Conservation (phyloP, 495 filamentous ascomycete genomes). For the Penicillium subrubescens region DNA sequence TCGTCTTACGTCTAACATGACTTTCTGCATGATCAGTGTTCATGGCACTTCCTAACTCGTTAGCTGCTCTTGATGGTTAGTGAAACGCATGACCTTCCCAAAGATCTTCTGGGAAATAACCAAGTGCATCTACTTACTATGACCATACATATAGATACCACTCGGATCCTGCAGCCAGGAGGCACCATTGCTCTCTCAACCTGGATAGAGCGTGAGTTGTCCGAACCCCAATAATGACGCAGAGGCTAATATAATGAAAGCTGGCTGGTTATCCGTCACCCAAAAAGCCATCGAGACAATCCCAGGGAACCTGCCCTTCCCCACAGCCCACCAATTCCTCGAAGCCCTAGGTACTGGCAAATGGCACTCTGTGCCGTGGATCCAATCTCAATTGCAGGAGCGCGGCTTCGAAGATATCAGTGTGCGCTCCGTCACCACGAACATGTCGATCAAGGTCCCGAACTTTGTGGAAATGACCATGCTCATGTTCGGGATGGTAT, state of each 20-base stretch:
- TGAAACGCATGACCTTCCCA: background rate
- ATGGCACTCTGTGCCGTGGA: slow-evolving; percentile 36
- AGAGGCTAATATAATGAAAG: slow-evolving; percentile 21
- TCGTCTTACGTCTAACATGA: background rate
- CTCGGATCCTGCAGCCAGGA: slow-evolving; percentile 39
- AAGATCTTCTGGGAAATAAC: background rate
- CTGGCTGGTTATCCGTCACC: slow-evolving; percentile 33
- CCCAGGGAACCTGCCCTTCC: slow-evolving; percentile 32
- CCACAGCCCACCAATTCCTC: slow-evolving; percentile 31
- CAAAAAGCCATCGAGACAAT: slow-evolving; percentile 31
- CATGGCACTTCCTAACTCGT: slow-evolving; percentile 27
- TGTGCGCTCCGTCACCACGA: slow-evolving; percentile 24
- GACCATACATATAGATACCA: slow-evolving; percentile 27
- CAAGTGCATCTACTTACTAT: background rate
- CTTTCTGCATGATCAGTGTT: slow-evolving; percentile 20
- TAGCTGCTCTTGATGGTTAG: slow-evolving; percentile 37
- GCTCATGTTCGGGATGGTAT: slow-evolving; percentile 30
- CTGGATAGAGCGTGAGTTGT: slow-evolving; percentile 39
- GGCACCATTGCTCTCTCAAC: slow-evolving; percentile 39
- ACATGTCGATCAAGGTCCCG: slow-evolving; percentile 22
- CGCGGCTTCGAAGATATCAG: slow-evolving; percentile 34
- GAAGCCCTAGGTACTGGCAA: slow-evolving; percentile 21
- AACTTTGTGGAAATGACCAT: slow-evolving; percentile 35
- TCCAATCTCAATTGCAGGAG: slow-evolving; percentile 33
- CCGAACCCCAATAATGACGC: too few relatives aligned